These are phyloP conservation scores for Hibiscus trionum DNA, from an alignment of 345 rosid genomes.

Conservation along the genomic window DNA sequence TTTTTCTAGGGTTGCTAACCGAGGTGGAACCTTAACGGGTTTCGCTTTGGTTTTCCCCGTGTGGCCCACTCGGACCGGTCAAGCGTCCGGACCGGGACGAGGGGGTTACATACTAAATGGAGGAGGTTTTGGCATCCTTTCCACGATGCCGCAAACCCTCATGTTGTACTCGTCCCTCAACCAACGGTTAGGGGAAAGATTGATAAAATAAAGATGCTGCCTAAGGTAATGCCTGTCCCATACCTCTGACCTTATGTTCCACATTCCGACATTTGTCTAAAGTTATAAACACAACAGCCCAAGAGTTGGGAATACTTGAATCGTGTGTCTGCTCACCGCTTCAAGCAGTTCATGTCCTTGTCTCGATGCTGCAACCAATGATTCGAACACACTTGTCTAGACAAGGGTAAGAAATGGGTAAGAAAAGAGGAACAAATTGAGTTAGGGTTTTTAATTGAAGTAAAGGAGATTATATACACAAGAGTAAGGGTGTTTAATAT, in stretches of 20 bases:
- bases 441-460: too few relatives aligned
- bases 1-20: too few relatives aligned
- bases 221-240: constrained; percentile 65
- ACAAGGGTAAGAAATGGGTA: too few relatives aligned
- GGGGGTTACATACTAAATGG: constrained; percentile 59
- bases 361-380: constrained; percentile 40
- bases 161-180: constrained; percentile 80
- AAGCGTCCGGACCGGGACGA: too few relatives aligned
- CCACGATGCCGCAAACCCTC: constrained; percentile 61
- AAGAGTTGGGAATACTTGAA: constrained; percentile 75
- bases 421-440: too few relatives aligned
- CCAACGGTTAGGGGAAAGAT: constrained; percentile 55
- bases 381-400: too few relatives aligned
- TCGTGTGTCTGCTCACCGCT: constrained; percentile 75
- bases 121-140: constrained; percentile 50
- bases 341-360: constrained; percentile 72
- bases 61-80: too few relatives aligned
- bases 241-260: constrained; percentile 76
- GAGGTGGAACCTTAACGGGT: too few relatives aligned
- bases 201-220: constrained; percentile 62
- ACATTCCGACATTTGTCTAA: constrained; percentile 90
- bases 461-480: too few relatives aligned
- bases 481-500: too few relatives aligned
- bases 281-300: constrained; percentile 76
- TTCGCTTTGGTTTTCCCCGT: too few relatives aligned